Conservation (phyloP, 2,329 filamentous ascomycete genomes). For the Phialophora verrucosa region DNA sequence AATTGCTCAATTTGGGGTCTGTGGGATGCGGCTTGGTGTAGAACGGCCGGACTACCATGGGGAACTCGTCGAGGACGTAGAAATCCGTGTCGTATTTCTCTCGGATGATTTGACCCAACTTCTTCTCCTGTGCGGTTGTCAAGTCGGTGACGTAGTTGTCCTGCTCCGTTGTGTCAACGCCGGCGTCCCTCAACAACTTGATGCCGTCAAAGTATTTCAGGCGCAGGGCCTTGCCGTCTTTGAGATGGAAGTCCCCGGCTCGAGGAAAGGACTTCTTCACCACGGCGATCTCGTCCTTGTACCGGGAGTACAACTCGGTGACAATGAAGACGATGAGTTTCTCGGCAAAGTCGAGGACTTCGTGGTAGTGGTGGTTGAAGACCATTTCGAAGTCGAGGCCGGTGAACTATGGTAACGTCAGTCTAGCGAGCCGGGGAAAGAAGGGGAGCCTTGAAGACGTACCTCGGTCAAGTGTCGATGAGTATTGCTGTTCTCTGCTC, state of each 20-base stretch:
- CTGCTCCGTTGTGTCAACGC: constrained; percentile 57
- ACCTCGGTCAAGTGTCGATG: constrained; percentile 69
- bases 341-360: constrained; percentile 57
- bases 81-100: constrained; percentile 94
- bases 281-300: constrained; percentile 52
- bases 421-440: constrained; percentile 33
- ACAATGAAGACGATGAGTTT: constrained; percentile 58
- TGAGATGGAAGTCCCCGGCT: constrained; percentile 57
- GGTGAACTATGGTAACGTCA: constrained; percentile 48
- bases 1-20: constrained; percentile 69
- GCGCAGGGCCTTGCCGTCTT: constrained; percentile 56
- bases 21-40: constrained; percentile 82
- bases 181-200: constrained; percentile 55
- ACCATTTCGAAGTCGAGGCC: constrained; percentile 61
- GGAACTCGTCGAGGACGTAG: constrained; percentile 97
- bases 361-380: constrained; percentile 57
- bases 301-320: constrained; percentile 52
- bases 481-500: constrained; percentile 71
- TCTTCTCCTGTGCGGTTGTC: constrained; percentile 60
- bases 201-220: constrained; percentile 59
- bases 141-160: constrained; percentile 56
- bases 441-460: constrained; percentile 31
- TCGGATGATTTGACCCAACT: constrained; percentile 83
- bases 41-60: constrained; percentile 83
- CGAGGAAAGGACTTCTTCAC: constrained; percentile 58